phyloP scores from a whole-genome alignment of 2,329 filamentous ascomycete genomes.

The Trichoderma guizhouense region DNA sequence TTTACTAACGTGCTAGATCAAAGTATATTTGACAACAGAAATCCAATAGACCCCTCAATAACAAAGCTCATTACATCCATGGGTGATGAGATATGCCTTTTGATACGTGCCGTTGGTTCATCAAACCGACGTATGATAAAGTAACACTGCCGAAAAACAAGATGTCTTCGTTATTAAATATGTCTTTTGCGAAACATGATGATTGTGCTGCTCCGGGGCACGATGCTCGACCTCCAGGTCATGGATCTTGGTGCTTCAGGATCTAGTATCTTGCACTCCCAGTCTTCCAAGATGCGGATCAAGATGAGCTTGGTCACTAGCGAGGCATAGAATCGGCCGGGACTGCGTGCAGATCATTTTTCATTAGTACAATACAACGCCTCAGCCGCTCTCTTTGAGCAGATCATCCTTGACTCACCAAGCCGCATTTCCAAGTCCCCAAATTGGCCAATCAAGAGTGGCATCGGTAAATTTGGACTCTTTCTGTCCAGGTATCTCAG shows the following conservation, averaged over 20 bases:
- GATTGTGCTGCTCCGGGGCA: not conserved
- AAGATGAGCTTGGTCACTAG: not conserved
- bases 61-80: too few species aligned
- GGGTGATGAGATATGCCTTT: too few species aligned
- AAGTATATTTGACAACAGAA: not conserved
- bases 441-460: not conserved
- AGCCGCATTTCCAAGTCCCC: not conserved
- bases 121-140: not conserved
- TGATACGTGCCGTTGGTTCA: too few species aligned
- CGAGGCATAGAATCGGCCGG: conserved; percentile 4
- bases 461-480: not conserved
- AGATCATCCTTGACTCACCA: not conserved
- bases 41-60: not conserved
- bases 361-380: not conserved
- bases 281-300: not conserved
- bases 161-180: fast-evolving
- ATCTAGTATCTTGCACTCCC: not conserved
- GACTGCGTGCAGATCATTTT: not conserved
- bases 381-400: not conserved
- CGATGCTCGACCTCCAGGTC: not conserved
- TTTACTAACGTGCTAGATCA: not conserved
- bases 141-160: not conserved
- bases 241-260: not conserved
- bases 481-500: not conserved
- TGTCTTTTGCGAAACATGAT: not conserved